Evolutionary conservation across 768 basidiomycete genomes (phyloP), one percentile per base, ranked within the genome.

Genomic region (Collybia mongolica): DNA sequence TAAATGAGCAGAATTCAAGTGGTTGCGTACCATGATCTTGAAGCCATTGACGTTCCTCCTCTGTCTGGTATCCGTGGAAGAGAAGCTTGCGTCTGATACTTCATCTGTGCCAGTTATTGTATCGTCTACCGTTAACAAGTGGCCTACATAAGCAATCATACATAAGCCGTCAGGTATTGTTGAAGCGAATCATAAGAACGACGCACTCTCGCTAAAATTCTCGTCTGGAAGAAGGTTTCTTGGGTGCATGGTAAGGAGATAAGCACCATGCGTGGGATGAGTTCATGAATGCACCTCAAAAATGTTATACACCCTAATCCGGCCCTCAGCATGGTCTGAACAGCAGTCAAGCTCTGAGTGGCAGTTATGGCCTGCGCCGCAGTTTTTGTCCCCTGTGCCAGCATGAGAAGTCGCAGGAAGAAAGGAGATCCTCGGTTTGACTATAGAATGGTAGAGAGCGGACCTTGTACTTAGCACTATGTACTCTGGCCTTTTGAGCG

Each of bases 191-290:
- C 5, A 14, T 14, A 32, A 14, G 5, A 14, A 9, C 19, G 19
- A 51, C 67, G 45, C 53, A 86, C 88, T 83, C 63, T 83, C 78
- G 9, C 77, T 75, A 60, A 91, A 92, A 61, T 91, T 91, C 47
- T 91, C 90, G 37, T 83, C 82, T 5, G 90, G 90, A 7, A 92
- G 74, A 7, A 92, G 65, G 58, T 88, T 85, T 60, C 89, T 91
- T 23, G 20, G 32, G n/a, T 41, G 26, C 41, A 8, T 39, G 38
- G 6, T 12, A 23, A 43, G 11, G 17, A 45, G 8, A 40, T 18
- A 32, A 39, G 29, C 12, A 41, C 42, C 37, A 54, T 60, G 44
- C 52, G 56, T 48, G 14, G 42, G 44, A 44, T 18, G 12, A 28
- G 15, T 15, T 29, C 2, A 22, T 8, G 24, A 3, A 36, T 51